Conservation (phyloP, 1,284 basidiomycete species). For the Cryptococcus depauperatus region DNA sequence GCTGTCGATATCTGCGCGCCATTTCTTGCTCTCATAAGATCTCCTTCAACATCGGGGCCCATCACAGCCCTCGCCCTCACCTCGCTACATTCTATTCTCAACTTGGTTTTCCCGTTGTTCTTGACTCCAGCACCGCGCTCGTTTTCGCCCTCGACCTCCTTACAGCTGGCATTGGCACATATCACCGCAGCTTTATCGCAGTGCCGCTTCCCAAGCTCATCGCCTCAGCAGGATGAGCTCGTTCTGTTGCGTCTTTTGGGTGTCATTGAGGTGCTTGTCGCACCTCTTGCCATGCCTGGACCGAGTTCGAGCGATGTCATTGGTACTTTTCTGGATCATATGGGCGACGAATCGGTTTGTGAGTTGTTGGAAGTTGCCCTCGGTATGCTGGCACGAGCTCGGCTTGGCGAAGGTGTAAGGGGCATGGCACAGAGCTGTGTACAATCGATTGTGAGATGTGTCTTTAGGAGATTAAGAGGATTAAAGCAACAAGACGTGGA, state of each 20-base stretch:
- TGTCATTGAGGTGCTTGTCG: constrained; percentile 78
- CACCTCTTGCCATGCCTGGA: constrained; percentile 35
- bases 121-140: constrained; percentile 25
- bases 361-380: constrained; percentile 97
- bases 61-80: constrained; percentile 85
- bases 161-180: constrained; percentile 60
- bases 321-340: constrained; percentile 42
- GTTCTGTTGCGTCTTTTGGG: constrained; percentile 86
- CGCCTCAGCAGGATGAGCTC: constrained; percentile 91
- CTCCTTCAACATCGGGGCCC: constrained; percentile 83
- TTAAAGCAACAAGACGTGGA: constrained; percentile 47
- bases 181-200: constrained; percentile 84
- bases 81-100: constrained; percentile 77
- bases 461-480: constrained; percentile 65
- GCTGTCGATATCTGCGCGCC: constrained; percentile 61
- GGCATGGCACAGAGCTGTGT: constrained; percentile 92
- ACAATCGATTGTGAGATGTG: constrained; percentile 72
- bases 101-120: constrained; percentile 56
- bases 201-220: constrained; percentile 96
- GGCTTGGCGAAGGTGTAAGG: constrained; percentile 64
- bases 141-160: constrained; percentile 25
- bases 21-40: constrained; percentile 88
- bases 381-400: constrained; percentile 94
- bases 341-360: constrained; percentile 91
- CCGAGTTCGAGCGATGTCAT: constrained; percentile 46